Percentiles rank a stretch among this genome's conserved stretches.
phyloP scores from a whole-genome alignment of 345 rosid genomes.

The Mallotus nudiflorus region DNA sequence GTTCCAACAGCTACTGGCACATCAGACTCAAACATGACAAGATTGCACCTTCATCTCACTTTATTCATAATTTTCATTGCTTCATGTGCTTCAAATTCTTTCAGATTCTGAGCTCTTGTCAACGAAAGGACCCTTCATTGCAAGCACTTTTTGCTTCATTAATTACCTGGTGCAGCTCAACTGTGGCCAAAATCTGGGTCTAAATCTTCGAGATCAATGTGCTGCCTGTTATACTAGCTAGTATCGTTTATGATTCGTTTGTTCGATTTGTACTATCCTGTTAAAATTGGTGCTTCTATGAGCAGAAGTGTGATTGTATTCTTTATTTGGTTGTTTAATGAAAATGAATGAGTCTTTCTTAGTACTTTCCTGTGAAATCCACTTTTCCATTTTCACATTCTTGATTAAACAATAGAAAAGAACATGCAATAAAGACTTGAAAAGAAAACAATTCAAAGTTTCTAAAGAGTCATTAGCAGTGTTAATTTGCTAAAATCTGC shows the following conservation, averaged over 20 bases:
- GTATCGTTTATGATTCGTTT: conserved; percentile 12
- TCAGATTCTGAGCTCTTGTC: conserved; percentile 7
- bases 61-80: conserved; percentile 1
- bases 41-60: conserved; percentile 14
- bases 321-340: conserved; percentile 10
- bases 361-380: background rate
- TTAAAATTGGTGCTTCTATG: background rate
- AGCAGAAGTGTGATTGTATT: conserved; percentile 9
- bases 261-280: background rate
- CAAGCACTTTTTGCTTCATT: no score
- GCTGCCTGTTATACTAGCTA: background rate
- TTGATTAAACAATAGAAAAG: no score
- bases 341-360: background rate
- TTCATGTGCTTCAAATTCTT: background rate
- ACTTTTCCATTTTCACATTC: no score
- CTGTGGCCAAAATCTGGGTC: conserved; percentile 14
- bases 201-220: conserved; percentile 18
- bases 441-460: no score
- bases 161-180: conserved; percentile 17
- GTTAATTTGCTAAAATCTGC: no score
- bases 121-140: conserved; percentile 1
- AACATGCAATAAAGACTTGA: no score
- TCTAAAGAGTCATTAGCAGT: no score
- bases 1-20: conserved; percentile 27
- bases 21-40: conserved; percentile 19